Evolutionary conservation across 768 basidiomycete genomes (phyloP), one percentile per base, ranked within the genome.

Genomic region (Baorangia bicolor): DNA sequence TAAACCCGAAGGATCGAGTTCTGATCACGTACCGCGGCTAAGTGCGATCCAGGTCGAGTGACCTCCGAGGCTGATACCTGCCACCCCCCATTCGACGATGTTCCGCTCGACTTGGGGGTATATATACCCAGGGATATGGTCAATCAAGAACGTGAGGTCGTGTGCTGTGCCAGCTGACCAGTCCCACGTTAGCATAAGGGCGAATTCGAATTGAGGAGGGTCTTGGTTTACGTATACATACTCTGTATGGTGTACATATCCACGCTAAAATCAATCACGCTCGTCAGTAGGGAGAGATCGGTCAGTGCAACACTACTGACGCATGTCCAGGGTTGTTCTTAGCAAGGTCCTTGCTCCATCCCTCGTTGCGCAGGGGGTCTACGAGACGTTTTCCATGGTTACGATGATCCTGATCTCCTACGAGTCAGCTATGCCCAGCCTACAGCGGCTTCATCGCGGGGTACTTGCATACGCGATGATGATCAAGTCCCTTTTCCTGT

Each of bases 11-110:
- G 13, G 21, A 40, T 23, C 27, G 18, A 18, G n/a, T 39, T 23
- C 20, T 5, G 35, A 25, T 16, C 11, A 46, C 67, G 16, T 66
- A 75, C 80, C 79, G 59, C 75, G 74, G 21, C 79, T 65, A 34
- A 92, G 78, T 2, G 78, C 74, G 30, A 88, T 78, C 92, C 93
- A 95, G 0, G 89, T 78, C 0, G 90, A 79, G 67, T 97, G 92
- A 0, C 92, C 93, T 1, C 93, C 94, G 1, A 97, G 81, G 57
- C 88, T 90, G 61, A 88, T 78, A 0, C 94, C 94, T 0, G 82
- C 79, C 4, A 88, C 76, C 12, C 84, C 83, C 86, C 88, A 97
- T 53, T 83, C 78, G 7, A 73, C 77, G 35, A 95, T 79, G 14
- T 64, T 67, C 27, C 82, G 77, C 60, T 92, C 85, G 12, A 74